phyloP scores from a whole-genome alignment of 305 asterid genomes.

The Plantago coronopus region DNA sequence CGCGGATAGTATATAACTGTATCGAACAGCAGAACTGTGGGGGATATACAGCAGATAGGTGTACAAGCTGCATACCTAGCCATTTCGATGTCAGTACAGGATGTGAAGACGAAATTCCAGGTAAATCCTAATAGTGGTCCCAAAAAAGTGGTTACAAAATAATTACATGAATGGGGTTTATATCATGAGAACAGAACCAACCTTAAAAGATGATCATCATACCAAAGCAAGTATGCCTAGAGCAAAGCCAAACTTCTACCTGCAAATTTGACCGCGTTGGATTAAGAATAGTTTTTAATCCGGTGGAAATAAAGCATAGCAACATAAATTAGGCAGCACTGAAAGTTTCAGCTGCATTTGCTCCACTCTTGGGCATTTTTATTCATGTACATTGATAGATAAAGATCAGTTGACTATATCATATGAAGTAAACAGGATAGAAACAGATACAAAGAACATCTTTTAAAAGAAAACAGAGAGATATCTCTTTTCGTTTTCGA shows the following conservation, averaged over 20 bases:
- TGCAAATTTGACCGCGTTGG: slow-evolving; percentile 30
- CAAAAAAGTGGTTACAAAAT: slow-evolving; percentile 32
- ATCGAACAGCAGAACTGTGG: slow-evolving; percentile 71
- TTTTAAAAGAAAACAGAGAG: too few species aligned
- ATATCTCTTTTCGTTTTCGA: too few species aligned
- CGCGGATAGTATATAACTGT: slow-evolving; percentile 49
- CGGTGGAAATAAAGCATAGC: not conserved
- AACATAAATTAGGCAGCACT: not conserved
- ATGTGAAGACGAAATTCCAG: slow-evolving; percentile 66
- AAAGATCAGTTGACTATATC: not conserved
- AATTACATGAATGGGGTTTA: slow-evolving; percentile 25
- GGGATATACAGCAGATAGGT: slow-evolving; percentile 85
- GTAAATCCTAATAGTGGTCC: slow-evolving; percentile 61
- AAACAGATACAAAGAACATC: not conserved
- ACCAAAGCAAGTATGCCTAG: slow-evolving; percentile 84
- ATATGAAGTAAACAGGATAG: slow-evolving; percentile 9
- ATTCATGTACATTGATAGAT: slow-evolving; percentile 6
- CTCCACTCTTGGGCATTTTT: slow-evolving; percentile 15
- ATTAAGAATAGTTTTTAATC: slow-evolving; percentile 9
- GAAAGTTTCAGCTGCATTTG: slow-evolving; percentile 9
- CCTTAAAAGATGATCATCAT: slow-evolving; percentile 22
- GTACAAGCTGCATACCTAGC: slow-evolving; percentile 69
- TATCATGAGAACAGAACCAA: slow-evolving; percentile 20
- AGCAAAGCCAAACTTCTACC: slow-evolving; percentile 97
- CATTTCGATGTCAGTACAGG: slow-evolving; percentile 57